These are phyloP conservation scores for Polyplosphaeria fusca DNA, from an alignment of 495 filamentous ascomycete species.

Conservation along the genomic window DNA sequence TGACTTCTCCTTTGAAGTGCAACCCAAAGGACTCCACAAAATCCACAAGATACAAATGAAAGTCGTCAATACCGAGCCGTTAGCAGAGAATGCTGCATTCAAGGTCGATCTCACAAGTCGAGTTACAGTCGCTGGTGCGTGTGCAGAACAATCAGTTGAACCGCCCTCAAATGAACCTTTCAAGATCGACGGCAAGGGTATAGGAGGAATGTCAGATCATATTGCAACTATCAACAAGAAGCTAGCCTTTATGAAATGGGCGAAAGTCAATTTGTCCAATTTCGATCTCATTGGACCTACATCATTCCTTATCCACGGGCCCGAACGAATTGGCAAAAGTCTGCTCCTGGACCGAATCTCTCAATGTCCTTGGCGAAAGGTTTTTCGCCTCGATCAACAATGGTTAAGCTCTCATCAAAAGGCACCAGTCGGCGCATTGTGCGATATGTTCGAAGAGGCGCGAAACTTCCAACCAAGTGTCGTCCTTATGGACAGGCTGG, in stretches of 20 bases:
- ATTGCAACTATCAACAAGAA: conserved; percentile 64
- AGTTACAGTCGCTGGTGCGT: conserved; percentile 12
- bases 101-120: conserved; percentile 26
- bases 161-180: conserved; percentile 2
- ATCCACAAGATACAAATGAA: conserved; percentile 3
- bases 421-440: conserved; percentile 45
- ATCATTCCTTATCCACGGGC: conserved; percentile 70
- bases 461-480: conserved; percentile 69
- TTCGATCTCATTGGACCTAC: conserved; percentile 19
- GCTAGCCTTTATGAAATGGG: conserved; percentile 56
- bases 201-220: conserved; percentile 64
- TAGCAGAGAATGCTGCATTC: conserved; percentile 24
- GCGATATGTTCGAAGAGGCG: conserved; percentile 70
- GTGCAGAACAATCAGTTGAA: neutral
- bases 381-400: conserved; percentile 58
- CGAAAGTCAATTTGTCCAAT: conserved; percentile 49
- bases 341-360: conserved; percentile 65
- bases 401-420: conserved; percentile 47
- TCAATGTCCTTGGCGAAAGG: conserved; percentile 63
- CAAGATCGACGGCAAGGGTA: conserved; percentile 44
- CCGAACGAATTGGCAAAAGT: conserved; percentile 79
- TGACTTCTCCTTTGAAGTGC: conserved; percentile 24
- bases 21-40: conserved; percentile 20
- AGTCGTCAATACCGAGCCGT: conserved; percentile 11
- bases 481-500: conserved; percentile 78